phyloP scores from a whole-genome alignment of 1,284 basidiomycete genomes.

The Sanghuangporus baumii region DNA sequence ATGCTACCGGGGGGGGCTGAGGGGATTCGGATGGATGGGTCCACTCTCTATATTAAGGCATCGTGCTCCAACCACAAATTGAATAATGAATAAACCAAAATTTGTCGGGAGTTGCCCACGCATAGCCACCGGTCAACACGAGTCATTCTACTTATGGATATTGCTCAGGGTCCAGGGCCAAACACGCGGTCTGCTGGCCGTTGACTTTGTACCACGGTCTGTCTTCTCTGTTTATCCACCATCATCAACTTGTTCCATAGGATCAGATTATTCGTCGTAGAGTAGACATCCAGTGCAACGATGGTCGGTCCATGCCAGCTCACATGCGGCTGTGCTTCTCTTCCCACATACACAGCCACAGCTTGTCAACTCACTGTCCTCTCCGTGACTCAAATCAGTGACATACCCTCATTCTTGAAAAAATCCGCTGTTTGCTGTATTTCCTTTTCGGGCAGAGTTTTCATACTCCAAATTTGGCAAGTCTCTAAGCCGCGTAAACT shows the following conservation, averaged over 20 bases:
- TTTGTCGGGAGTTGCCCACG: no score
- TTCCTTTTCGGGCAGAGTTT: not conserved
- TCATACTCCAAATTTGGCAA: not conserved
- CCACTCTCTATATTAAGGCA: not conserved
- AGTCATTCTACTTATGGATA: not conserved
- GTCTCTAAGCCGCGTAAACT: not conserved
- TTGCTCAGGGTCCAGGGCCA: not conserved
- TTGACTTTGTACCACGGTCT: not conserved
- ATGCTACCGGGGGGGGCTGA: not conserved
- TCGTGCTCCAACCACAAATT: not conserved
- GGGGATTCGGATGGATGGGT: not conserved
- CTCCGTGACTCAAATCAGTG: not conserved
- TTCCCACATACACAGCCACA: not conserved
- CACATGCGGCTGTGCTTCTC: not conserved
- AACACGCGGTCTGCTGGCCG: not conserved
- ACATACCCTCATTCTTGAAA: not conserved
- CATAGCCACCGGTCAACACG: not conserved
- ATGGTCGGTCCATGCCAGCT: not conserved
- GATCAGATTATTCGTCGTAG: not conserved
- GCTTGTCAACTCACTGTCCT: not conserved
- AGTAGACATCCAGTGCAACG: not conserved
- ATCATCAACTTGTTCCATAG: no score
- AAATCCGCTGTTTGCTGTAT: not conserved
- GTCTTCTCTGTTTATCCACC: not conserved
- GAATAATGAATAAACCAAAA: no score